A percentile compares a stretch with the other conserved stretches of the same genome.
phyloP scores from a whole-genome alignment of 2,329 filamentous ascomycete genomes.

The Diaporthe sp. region DNA sequence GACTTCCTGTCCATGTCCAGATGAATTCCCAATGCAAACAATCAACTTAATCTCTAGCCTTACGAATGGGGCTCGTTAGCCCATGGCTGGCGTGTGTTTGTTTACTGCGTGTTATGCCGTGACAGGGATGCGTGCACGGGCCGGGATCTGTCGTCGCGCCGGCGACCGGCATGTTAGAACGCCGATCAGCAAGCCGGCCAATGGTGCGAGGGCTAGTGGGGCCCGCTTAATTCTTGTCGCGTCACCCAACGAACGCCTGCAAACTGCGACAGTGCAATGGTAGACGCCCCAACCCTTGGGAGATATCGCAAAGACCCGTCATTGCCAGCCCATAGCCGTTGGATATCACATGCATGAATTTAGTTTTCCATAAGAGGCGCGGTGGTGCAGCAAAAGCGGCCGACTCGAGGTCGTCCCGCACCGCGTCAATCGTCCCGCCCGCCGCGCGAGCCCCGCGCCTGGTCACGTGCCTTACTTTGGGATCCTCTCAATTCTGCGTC shows the following conservation, averaged over 20 bases:
- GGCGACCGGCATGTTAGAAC: slow-evolving; percentile 36
- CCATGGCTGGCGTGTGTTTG: slow-evolving; percentile 25
- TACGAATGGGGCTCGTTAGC: slow-evolving; percentile 19
- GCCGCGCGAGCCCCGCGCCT: slow-evolving; percentile 32
- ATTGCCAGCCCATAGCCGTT: neutral
- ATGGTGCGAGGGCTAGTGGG: slow-evolving; percentile 19
- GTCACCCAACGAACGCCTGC: slow-evolving; percentile 34
- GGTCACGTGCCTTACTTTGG: slow-evolving; percentile 29
- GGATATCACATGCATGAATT: neutral
- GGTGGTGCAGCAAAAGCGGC: neutral
- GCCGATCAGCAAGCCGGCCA: slow-evolving; percentile 14
- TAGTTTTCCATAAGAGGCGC: neutral
- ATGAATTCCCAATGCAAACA: slow-evolving; percentile 19
- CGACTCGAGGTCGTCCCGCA: neutral
- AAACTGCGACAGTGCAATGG: neutral
- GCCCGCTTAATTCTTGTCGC: slow-evolving; percentile 32
- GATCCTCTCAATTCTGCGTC: slow-evolving; percentile 16
- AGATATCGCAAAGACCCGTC: neutral
- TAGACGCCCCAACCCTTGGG: neutral
- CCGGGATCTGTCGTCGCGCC: slow-evolving; percentile 34
- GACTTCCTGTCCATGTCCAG: slow-evolving; percentile 1
- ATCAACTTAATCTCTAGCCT: slow-evolving; percentile 30
- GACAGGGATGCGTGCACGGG: slow-evolving; percentile 38
- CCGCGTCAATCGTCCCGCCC: slow-evolving; percentile 9
- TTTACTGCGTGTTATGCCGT: slow-evolving; percentile 26